These are phyloP conservation scores for Exophiala bonariae DNA, from an alignment of 2,329 filamentous ascomycete species.

Conservation along the genomic window DNA sequence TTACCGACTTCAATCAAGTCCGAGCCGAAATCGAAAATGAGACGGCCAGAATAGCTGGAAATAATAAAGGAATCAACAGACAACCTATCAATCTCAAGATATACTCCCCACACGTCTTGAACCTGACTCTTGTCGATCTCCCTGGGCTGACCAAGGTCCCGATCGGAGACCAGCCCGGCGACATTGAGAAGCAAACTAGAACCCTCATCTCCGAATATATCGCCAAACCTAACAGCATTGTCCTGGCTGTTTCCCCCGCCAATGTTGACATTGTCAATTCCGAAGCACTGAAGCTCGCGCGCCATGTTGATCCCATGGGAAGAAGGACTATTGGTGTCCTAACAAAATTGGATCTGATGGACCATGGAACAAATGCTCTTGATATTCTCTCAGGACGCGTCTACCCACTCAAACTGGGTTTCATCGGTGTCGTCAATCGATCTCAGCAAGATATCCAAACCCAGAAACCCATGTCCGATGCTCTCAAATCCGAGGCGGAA, in stretches of 20 bases:
- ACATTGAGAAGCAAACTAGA: slow-evolving; percentile 98
- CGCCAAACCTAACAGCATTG: slow-evolving; percentile 97
- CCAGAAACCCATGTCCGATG: slow-evolving; percentile 91
- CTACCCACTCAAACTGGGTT: slow-evolving; percentile 93
- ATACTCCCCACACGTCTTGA: slow-evolving; percentile 94
- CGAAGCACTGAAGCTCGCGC: slow-evolving; percentile 91
- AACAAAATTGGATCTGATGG: slow-evolving; percentile 97
- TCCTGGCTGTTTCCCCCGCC: slow-evolving; percentile 92
- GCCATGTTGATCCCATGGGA: slow-evolving; percentile 93
- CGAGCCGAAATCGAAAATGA: slow-evolving; percentile 97
- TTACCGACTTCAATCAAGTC: slow-evolving; percentile 89
- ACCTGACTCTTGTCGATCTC: slow-evolving; percentile 92
- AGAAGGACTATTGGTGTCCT: slow-evolving; percentile 94
- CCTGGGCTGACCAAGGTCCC: slow-evolving; percentile 97
- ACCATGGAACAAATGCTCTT: slow-evolving; percentile 95
- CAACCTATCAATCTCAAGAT: slow-evolving; percentile 98
- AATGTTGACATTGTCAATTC: slow-evolving; percentile 99
- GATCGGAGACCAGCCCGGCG: slow-evolving; percentile 93
- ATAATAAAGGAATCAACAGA: slow-evolving; percentile 97
- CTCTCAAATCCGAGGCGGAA: slow-evolving; percentile 82
- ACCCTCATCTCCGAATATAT: slow-evolving; percentile 98
- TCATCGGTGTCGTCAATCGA: slow-evolving; percentile 96
- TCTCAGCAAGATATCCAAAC: slow-evolving; percentile 98
- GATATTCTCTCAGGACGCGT: slow-evolving; percentile 97
- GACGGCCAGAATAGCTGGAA: slow-evolving; percentile 89